Conservation (phyloP, 352 stramenopile species). For the Globisporangium barbulae region DNA sequence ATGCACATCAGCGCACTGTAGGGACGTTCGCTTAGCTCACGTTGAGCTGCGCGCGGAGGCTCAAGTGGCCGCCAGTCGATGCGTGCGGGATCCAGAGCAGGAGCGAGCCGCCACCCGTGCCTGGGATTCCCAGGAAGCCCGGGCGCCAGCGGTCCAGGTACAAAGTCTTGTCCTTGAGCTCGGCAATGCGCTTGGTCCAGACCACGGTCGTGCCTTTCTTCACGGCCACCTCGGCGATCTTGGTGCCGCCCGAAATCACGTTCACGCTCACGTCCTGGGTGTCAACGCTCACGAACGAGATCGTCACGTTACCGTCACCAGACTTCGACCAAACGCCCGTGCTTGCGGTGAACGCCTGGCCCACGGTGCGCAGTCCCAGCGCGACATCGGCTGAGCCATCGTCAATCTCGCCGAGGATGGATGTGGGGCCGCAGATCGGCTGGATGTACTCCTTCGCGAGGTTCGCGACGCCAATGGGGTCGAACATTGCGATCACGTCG, state of each 20-base stretch:
- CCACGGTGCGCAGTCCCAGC: conserved; percentile 34
- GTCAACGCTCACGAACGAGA: conserved; percentile 24
- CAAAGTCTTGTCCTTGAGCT: conserved; percentile 41
- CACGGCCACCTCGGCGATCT: conserved; percentile 34
- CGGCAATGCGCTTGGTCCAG: conserved; percentile 35
- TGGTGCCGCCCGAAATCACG: conserved; percentile 37
- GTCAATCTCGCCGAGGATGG: conserved; percentile 55
- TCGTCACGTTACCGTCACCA: too few species aligned
- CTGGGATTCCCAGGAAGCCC: conserved; percentile 30
- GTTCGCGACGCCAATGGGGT: conserved; percentile 44
- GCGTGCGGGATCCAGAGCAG: conserved; percentile 40
- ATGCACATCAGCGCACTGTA: too few species aligned
- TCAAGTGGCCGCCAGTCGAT: conserved; percentile 29
- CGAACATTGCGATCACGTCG: conserved; percentile 37
- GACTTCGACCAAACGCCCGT: conserved; percentile 23
- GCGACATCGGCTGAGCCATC: conserved; percentile 38
- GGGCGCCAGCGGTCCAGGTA: conserved; percentile 55
- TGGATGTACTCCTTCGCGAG: conserved; percentile 53
- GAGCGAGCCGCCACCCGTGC: conserved; percentile 27
- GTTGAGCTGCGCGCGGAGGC: conserved; percentile 41
- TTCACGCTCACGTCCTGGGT: conserved; percentile 38
- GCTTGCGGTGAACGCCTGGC: conserved; percentile 41
- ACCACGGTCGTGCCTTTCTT: conserved; percentile 27
- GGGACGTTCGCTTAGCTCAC: conserved; percentile 30
- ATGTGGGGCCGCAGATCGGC: conserved; percentile 53